Percentiles rank a stretch among this genome's conserved stretches.
phyloP scores from a whole-genome alignment of 2,329 filamentous ascomycete species.

The Aspergillus unguis region DNA sequence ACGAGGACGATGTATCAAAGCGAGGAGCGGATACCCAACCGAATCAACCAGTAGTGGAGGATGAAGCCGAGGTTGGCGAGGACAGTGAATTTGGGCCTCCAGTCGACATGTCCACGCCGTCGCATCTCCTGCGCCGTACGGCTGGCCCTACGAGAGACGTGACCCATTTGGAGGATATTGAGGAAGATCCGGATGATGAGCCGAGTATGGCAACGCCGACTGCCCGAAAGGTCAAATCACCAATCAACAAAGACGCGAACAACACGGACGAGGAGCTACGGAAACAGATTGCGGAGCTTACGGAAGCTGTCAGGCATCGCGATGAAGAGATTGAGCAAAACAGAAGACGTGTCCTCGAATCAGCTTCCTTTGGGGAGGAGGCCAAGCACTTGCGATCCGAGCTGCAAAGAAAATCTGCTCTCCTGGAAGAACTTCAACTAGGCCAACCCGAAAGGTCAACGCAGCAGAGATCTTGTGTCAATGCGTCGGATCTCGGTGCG shows the following conservation, averaged over 20 bases:
- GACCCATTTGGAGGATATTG: constrained; percentile 37
- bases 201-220: constrained; percentile 25
- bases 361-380: constrained; percentile 37
- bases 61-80: constrained; percentile 33
- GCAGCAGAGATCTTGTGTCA: constrained; percentile 28
- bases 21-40: constrained; percentile 20
- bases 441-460: constrained; percentile 22
- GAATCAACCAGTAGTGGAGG: constrained; percentile 28
- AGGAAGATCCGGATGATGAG: constrained; percentile 29
- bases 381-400: constrained; percentile 39
- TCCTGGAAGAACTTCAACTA: constrained; percentile 28
- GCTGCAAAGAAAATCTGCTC: constrained; percentile 30
- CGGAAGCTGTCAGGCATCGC: constrained; percentile 30
- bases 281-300: constrained; percentile 31
- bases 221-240: constrained; percentile 21
- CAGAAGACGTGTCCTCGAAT: constrained; percentile 31
- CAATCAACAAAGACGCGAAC: constrained; percentile 16
- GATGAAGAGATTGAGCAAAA: constrained; percentile 35
- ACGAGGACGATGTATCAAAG: constrained; percentile 8
- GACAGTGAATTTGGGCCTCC: constrained; percentile 44
- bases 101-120: constrained; percentile 44
- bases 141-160: constrained; percentile 27
- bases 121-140: constrained; percentile 36
- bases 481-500: constrained; percentile 19
- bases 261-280: constrained; percentile 25